Conservation (phyloP, 2,329 filamentous ascomycete genomes). For the Coniochaeta sp. region DNA sequence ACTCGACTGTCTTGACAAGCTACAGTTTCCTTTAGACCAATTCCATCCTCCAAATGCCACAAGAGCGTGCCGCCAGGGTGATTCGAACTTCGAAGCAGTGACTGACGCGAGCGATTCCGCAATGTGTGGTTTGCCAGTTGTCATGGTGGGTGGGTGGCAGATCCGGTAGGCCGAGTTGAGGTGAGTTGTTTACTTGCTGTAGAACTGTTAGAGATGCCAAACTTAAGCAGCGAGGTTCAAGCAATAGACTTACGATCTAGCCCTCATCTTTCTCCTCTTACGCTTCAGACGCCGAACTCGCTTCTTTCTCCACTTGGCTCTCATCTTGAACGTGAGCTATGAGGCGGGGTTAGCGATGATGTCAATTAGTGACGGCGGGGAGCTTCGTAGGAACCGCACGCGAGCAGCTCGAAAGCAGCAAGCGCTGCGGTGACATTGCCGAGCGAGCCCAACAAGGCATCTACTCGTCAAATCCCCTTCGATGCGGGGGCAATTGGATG, state of each 20-base stretch:
- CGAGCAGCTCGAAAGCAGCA: background rate
- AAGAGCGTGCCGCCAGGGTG: slow-evolving; percentile 4
- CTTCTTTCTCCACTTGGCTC: slow-evolving; percentile 99
- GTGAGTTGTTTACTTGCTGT: slow-evolving; percentile 64
- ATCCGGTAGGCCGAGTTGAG: slow-evolving; percentile 47
- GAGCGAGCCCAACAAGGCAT: background rate
- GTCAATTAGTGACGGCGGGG: background rate
- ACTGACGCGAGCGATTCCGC: background rate
- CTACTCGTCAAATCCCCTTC: background rate
- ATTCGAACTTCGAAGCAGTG: background rate
- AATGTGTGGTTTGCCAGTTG: slow-evolving; percentile 18
- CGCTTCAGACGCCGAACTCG: slow-evolving; percentile 97
- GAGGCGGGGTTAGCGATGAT: slow-evolving; percentile 13
- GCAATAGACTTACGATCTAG: slow-evolving; percentile 69
- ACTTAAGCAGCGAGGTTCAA: slow-evolving; percentile 5
- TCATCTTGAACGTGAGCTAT: slow-evolving; percentile 50
- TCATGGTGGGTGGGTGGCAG: slow-evolving; percentile 17
- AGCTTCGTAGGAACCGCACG: background rate
- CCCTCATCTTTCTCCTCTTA: slow-evolving; percentile 99
- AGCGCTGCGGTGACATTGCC: background rate
- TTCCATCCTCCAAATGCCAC: background rate
- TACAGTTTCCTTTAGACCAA: background rate
- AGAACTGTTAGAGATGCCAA: slow-evolving; percentile 21
- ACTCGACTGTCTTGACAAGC: slow-evolving; percentile 3
- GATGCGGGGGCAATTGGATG: background rate